Conservation (phyloP, 305 asterid genomes). For the Solanum hybrid region DNA sequence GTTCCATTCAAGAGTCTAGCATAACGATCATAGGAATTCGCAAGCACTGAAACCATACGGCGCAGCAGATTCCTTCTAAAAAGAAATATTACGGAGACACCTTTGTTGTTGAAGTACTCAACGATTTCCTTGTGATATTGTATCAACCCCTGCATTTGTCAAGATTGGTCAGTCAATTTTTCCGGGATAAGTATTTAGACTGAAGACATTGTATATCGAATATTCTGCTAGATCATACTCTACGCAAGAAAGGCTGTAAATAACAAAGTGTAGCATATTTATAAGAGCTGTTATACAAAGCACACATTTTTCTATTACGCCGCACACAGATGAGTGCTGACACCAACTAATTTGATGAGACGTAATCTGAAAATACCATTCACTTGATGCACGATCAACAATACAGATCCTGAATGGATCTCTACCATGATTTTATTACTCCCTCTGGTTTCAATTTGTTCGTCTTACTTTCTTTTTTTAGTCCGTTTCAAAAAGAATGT, state of each 20-base stretch:
- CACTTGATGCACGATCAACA: background rate
- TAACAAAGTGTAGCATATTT: background rate
- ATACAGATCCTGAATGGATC: background rate
- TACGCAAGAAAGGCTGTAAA: background rate
- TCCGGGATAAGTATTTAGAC: background rate
- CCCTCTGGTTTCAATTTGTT: background rate
- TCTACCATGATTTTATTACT: background rate
- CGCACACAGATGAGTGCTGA: background rate
- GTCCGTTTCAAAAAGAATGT: background rate
- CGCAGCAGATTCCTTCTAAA: conserved; percentile 74
- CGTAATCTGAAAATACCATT: background rate
- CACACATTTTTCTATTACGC: background rate
- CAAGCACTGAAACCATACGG: conserved; percentile 70
- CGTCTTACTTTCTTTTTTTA: background rate
- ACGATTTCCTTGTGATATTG: conserved; percentile 51
- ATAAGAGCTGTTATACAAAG: background rate
- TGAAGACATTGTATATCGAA: background rate
- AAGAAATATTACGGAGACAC: conserved; percentile 69
- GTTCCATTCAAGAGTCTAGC: conserved; percentile 77
- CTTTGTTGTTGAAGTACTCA: conserved; percentile 55
- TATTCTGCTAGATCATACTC: background rate
- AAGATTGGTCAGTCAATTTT: background rate
- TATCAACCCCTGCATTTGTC: conserved; percentile 56
- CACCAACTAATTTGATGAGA: background rate
- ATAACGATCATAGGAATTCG: conserved; percentile 66